A percentile compares a stretch with the other conserved stretches of the same genome.
These are phyloP conservation scores for Colletotrichum orchidophilum DNA, from an alignment of 2,329 filamentous ascomycete species.

Conservation along the genomic window DNA sequence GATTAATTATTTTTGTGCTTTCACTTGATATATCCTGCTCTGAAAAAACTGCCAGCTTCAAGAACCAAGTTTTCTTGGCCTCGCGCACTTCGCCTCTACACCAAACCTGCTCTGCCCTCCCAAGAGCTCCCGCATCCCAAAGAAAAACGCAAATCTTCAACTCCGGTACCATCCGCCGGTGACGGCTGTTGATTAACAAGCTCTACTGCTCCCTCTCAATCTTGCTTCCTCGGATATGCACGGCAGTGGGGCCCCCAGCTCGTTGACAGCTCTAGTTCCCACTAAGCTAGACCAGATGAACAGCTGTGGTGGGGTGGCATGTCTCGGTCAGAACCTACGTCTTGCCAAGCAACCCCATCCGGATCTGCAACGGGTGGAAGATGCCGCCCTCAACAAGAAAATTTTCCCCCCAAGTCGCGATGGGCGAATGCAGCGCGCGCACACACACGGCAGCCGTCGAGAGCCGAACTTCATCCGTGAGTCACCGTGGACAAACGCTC, in stretches of 20 bases:
- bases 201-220: background rate
- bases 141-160: slow-evolving; percentile 19
- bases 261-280: slow-evolving; percentile 1
- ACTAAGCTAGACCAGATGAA: slow-evolving; percentile 21
- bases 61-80: background rate
- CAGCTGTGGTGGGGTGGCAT: slow-evolving; percentile 12
- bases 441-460: background rate
- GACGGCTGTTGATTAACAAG: slow-evolving; percentile 20
- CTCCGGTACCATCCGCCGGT: slow-evolving; percentile 25
- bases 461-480: slow-evolving; percentile 4
- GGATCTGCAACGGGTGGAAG: slow-evolving; percentile 18
- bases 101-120: background rate
- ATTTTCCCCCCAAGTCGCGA: slow-evolving; percentile 17
- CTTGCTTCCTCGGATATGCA: slow-evolving; percentile 20
- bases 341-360: slow-evolving; percentile 20
- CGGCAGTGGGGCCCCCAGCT: slow-evolving; percentile 9
- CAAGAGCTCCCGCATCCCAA: background rate
- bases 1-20: background rate
- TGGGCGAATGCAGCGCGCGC: background rate
- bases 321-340: slow-evolving; percentile 19
- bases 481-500: background rate
- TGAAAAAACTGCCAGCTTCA: background rate
- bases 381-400: slow-evolving; percentile 30
- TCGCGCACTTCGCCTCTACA: background rate
- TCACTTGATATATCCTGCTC: background rate